Percentiles rank a stretch among this genome's conserved stretches.
Conservation (phyloP, 2,329 filamentous ascomycete genomes). For the Trichoderma sp. region DNA sequence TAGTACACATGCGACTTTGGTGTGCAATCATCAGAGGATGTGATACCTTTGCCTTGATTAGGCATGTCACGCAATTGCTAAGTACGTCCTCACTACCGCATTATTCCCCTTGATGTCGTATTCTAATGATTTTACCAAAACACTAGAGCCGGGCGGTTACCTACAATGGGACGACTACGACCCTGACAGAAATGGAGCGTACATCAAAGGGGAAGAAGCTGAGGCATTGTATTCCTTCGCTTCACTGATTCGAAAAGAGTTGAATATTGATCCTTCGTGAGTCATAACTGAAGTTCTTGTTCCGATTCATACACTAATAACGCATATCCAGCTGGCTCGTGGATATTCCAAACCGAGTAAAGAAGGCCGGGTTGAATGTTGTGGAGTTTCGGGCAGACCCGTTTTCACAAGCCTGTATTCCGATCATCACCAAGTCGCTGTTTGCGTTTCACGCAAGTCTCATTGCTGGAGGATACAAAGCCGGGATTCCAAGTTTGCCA, state of each 20-base stretch:
- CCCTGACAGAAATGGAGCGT: not conserved
- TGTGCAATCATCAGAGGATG: not conserved
- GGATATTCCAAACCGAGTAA: not conserved
- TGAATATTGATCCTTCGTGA: not conserved
- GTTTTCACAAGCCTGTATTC: not conserved
- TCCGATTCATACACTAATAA: not conserved
- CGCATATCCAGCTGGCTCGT: not conserved
- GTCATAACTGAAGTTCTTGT: not conserved
- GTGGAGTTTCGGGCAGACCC: not conserved
- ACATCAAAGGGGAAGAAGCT: not conserved
- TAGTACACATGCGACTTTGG: slow-evolving; percentile 4
- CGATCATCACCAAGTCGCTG: not conserved
- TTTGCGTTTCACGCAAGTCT: not conserved
- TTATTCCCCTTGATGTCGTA: not conserved
- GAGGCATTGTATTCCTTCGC: not conserved
- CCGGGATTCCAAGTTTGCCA: not conserved
- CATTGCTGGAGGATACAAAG: not conserved
- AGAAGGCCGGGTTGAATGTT: not conserved
- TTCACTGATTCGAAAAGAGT: not conserved
- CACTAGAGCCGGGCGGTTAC: not conserved
- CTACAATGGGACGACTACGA: not conserved
- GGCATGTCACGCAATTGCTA: not conserved
- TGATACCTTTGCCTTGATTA: not conserved
- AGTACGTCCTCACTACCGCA: not conserved
- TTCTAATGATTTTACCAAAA: no score